Conservation (phyloP, 768 basidiomycete genomes). For the Suillus americanus region DNA sequence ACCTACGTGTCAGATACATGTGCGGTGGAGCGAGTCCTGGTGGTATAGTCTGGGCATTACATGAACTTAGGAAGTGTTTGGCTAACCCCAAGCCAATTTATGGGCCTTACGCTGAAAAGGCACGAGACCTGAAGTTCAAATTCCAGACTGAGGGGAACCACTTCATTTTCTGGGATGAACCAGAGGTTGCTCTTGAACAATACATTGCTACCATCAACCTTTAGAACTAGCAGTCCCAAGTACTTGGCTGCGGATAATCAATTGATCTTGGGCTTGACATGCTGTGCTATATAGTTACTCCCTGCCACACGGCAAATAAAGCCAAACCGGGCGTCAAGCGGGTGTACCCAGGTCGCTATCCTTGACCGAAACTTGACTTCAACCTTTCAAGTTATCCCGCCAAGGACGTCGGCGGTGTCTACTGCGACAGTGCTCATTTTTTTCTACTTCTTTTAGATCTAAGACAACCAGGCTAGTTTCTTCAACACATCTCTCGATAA, state of each 20-base stretch:
- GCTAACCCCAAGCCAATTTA: neutral
- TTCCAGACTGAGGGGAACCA: neutral
- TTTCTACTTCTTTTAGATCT: neutral
- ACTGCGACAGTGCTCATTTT: neutral
- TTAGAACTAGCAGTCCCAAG: neutral
- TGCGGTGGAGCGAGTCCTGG: constrained; percentile 4
- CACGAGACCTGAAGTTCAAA: neutral
- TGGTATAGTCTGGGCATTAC: neutral
- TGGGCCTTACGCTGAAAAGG: neutral
- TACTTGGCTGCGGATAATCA: neutral
- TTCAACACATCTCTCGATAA: neutral
- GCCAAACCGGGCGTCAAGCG: constrained; percentile 2
- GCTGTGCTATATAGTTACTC: neutral
- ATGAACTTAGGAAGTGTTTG: constrained; percentile 4
- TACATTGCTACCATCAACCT: neutral
- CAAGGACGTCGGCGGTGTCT: neutral
- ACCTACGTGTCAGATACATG: constrained; percentile 5
- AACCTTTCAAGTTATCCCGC: neutral
- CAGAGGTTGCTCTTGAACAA: neutral
- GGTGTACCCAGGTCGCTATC: neutral
- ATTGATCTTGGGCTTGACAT: neutral
- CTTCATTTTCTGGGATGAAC: neutral
- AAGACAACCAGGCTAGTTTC: neutral
- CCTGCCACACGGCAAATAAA: neutral
- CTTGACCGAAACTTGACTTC: neutral